Conservation (phyloP, 2,329 filamentous ascomycete species). For the Periconia macrospinosa region DNA sequence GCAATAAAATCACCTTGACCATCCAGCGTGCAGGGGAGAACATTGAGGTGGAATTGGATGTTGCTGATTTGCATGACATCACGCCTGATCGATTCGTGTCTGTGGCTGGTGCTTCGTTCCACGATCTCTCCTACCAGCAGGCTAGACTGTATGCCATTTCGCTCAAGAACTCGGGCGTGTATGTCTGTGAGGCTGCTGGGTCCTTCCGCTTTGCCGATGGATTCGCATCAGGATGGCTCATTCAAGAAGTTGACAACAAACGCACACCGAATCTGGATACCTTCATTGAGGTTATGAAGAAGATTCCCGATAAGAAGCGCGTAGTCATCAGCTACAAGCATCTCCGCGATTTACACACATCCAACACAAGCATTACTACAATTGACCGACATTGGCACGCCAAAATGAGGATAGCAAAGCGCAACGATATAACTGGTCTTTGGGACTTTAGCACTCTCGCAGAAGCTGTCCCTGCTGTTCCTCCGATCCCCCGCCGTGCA, state of each 20-base stretch:
- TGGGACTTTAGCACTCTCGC: slow-evolving; percentile 94
- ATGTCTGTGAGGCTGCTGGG: slow-evolving; percentile 89
- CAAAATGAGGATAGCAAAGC: slow-evolving; percentile 89
- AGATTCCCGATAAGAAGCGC: slow-evolving; percentile 76
- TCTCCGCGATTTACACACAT: slow-evolving; percentile 88
- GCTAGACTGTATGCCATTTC: slow-evolving; percentile 93
- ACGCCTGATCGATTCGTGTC: slow-evolving; percentile 95
- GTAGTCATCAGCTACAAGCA: slow-evolving; percentile 97
- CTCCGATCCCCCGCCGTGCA: slow-evolving; percentile 74
- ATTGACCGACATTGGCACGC: slow-evolving; percentile 94
- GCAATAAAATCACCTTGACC: slow-evolving; percentile 73
- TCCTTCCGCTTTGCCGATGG: slow-evolving; percentile 91
- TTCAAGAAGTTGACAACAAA: slow-evolving; percentile 90
- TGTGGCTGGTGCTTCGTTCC: slow-evolving; percentile 91
- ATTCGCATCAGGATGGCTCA: slow-evolving; percentile 87
- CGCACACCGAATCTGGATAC: slow-evolving; percentile 83
- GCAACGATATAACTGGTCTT: slow-evolving; percentile 85
- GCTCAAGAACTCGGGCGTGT: slow-evolving; percentile 76
- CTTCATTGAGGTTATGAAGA: slow-evolving; percentile 89
- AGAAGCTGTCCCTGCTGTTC: slow-evolving; percentile 74
- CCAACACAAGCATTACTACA: slow-evolving; percentile 89
- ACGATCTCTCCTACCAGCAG: slow-evolving; percentile 95
- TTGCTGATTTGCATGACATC: slow-evolving; percentile 90
- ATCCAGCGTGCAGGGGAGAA: slow-evolving; percentile 89
- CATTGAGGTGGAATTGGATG: slow-evolving; percentile 78